Evolutionary conservation across 129 eudicot genomes (phyloP).

Genomic region (Helichrysum umbraculigerum): DNA sequence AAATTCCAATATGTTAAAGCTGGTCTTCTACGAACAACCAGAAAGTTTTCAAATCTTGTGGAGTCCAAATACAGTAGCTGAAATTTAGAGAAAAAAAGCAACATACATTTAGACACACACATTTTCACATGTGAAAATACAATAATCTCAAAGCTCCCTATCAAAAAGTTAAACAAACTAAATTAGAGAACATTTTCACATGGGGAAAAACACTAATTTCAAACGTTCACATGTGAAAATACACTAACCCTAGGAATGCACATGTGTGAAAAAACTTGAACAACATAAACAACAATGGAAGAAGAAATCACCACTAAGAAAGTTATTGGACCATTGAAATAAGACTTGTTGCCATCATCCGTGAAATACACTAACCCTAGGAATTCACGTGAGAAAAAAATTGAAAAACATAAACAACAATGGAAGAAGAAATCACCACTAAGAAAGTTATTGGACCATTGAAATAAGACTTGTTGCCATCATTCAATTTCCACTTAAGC

Average conservation of each 20-base stretch:
- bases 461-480: not conserved
- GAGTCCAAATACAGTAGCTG: not conserved
- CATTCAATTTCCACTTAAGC: not conserved
- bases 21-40: not conserved
- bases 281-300: not conserved
- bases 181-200: too few relatives aligned
- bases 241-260: too few relatives aligned
- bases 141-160: too few relatives aligned
- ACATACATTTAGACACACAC: not conserved
- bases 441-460: not conserved
- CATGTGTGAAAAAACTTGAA: too few relatives aligned
- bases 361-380: too few relatives aligned
- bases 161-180: too few relatives aligned
- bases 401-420: too few relatives aligned
- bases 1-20: not conserved
- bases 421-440: not conserved
- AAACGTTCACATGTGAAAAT: too few relatives aligned
- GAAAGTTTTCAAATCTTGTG: not conserved
- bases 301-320: not conserved
- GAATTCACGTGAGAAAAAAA: too few relatives aligned
- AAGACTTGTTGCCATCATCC: not conserved
- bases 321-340: too few relatives aligned
- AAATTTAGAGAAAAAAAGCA: not conserved
- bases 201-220: too few relatives aligned
- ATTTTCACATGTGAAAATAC: not conserved